phyloP scores from a whole-genome alignment of 148 eudicot genomes.

The Arctostaphylos glauca region DNA sequence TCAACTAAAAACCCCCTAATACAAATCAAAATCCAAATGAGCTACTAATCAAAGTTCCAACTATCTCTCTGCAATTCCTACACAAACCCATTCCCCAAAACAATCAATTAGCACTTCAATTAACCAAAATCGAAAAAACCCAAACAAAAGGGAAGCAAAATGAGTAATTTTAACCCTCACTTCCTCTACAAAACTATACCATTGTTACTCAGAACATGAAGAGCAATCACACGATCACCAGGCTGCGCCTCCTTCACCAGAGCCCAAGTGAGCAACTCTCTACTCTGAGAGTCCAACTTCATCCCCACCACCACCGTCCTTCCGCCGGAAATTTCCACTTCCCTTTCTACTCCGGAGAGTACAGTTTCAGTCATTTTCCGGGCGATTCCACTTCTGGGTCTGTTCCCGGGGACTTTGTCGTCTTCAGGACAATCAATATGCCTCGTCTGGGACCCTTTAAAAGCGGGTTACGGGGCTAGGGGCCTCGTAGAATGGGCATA shows the following conservation, averaged over 20 bases:
- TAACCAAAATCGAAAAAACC: background rate
- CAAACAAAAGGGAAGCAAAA: background rate
- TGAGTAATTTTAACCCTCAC: background rate
- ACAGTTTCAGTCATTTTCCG: constrained; percentile 28
- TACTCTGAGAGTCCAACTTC: constrained; percentile 70
- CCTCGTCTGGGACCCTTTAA: background rate
- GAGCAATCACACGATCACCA: constrained; percentile 85
- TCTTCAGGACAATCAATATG: background rate
- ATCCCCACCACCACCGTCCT: constrained; percentile 85
- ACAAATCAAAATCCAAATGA: background rate
- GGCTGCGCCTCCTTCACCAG: constrained; percentile 69
- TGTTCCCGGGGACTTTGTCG: background rate
- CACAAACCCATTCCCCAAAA: constrained; percentile 9
- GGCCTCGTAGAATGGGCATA: constrained; percentile 17
- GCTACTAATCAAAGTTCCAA: background rate
- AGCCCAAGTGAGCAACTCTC: constrained; percentile 86
- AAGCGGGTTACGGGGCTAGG: background rate
- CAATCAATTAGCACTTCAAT: constrained; percentile 1
- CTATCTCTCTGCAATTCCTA: constrained; percentile 34
- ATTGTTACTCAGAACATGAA: constrained; percentile 61
- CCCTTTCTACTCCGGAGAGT: constrained; percentile 31
- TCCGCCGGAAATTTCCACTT: constrained; percentile 21
- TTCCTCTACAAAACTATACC: constrained; percentile 29
- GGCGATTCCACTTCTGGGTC: background rate
- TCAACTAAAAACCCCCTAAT: background rate